phyloP scores from a whole-genome alignment of 495 filamentous ascomycete species.

The Tetracladium setigerum region DNA sequence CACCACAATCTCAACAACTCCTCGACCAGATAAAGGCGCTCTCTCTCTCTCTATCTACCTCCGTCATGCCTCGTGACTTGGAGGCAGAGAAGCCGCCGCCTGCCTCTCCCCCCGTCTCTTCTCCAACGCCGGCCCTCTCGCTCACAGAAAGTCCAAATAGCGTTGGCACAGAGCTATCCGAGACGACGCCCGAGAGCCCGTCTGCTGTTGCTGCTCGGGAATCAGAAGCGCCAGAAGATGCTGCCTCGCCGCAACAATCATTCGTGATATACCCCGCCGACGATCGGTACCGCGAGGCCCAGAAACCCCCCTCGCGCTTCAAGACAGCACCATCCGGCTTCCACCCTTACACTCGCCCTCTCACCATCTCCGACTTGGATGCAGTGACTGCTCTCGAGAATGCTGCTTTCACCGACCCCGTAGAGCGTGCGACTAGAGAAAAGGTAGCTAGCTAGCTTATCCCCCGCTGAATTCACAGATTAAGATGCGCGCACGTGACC shows the following conservation, averaged over 20 bases:
- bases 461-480: too few species aligned
- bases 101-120: too few species aligned
- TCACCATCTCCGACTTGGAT: conserved; percentile 67
- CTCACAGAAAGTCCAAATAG: conserved; percentile 16
- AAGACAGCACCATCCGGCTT: conserved; percentile 2
- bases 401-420: conserved; percentile 57
- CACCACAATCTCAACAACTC: too few species aligned
- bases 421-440: conserved; percentile 66
- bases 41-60: neutral
- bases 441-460: too few species aligned
- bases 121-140: neutral
- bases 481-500: conserved; percentile 9
- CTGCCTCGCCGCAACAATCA: neutral
- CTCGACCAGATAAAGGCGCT: too few species aligned
- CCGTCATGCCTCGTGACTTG: conserved; percentile 8
- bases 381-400: conserved; percentile 71
- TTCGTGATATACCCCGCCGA: conserved; percentile 15
- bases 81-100: conserved; percentile 2
- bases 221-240: neutral
- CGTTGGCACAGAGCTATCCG: conserved; percentile 1
- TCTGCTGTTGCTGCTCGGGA: conserved; percentile 1
- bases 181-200: neutral
- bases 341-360: conserved; percentile 40
- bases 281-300: conserved; percentile 2
- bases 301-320: neutral